Conservation (phyloP, 2,329 filamentous ascomycete genomes). For the Zopfia rhizophila region DNA sequence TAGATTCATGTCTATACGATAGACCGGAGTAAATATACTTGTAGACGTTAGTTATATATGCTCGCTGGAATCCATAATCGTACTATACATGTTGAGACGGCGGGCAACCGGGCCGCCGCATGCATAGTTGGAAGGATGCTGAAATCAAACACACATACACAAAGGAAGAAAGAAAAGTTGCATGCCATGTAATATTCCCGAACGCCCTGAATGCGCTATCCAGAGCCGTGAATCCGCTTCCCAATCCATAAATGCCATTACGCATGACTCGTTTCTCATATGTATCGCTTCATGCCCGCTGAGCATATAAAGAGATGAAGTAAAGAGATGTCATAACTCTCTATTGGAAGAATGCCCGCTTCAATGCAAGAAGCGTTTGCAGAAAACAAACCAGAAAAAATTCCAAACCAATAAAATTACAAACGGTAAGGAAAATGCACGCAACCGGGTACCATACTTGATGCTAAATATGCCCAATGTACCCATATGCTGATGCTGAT, state of each 20-base stretch:
- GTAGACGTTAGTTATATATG: no score
- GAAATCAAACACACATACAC: no score
- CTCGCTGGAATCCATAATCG: no score
- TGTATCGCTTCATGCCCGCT: no score
- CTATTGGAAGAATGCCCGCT: slow-evolving; percentile 1
- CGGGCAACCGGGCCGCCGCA: no score
- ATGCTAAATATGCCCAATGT: slow-evolving; percentile 8
- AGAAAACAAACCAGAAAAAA: not conserved
- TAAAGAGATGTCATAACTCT: not conserved
- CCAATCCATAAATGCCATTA: slow-evolving; percentile 1
- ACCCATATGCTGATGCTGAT: not conserved
- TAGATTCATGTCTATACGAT: no score
- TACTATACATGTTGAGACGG: no score
- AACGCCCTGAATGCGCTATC: slow-evolving; percentile 20
- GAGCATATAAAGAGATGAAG: no score
- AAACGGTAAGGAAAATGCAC: not conserved
- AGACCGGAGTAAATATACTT: no score
- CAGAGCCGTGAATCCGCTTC: slow-evolving; percentile 5
- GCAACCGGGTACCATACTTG: not conserved
- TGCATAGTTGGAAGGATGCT: no score
- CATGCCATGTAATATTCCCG: no score
- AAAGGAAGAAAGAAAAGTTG: no score
- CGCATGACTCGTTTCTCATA: not conserved
- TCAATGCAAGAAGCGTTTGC: slow-evolving; percentile 9
- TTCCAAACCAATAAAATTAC: not conserved